Conservation (phyloP, 306 rosid genomes). For the Luffa aegyptiaca region DNA sequence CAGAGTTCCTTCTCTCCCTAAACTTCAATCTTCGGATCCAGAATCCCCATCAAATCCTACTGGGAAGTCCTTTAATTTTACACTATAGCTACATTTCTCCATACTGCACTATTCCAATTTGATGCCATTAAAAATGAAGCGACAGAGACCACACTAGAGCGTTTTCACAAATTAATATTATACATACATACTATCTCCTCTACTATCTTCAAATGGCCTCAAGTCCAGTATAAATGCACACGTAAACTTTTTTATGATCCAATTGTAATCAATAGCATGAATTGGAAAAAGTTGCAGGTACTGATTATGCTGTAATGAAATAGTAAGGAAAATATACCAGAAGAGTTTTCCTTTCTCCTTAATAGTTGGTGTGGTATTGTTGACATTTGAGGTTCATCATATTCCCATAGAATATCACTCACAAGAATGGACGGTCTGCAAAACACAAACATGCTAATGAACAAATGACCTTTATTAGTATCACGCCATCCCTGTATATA, state of each 20-base stretch:
- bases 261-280: background rate
- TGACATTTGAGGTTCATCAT: constrained; percentile 59
- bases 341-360: constrained; percentile 52
- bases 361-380: constrained; percentile 54
- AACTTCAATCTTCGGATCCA: background rate
- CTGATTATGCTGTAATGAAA: background rate
- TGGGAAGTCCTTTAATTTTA: background rate
- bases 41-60: background rate
- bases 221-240: background rate
- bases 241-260: background rate
- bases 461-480: background rate
- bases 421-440: constrained; percentile 94
- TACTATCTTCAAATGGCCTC: background rate
- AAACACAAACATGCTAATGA: constrained; percentile 19
- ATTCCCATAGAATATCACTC: constrained; percentile 79
- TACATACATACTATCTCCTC: background rate
- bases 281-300: background rate
- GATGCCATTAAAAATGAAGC: background rate
- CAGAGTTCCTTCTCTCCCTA: background rate
- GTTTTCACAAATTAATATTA: background rate
- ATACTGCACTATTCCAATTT: background rate
- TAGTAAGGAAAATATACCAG: constrained; percentile 34
- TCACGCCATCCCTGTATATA: background rate
- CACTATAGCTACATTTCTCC: background rate
- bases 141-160: background rate